Base-by-base conservation (phyloP, 2,329 filamentous ascomycete genomes). In the Beauveria australis region DNA sequence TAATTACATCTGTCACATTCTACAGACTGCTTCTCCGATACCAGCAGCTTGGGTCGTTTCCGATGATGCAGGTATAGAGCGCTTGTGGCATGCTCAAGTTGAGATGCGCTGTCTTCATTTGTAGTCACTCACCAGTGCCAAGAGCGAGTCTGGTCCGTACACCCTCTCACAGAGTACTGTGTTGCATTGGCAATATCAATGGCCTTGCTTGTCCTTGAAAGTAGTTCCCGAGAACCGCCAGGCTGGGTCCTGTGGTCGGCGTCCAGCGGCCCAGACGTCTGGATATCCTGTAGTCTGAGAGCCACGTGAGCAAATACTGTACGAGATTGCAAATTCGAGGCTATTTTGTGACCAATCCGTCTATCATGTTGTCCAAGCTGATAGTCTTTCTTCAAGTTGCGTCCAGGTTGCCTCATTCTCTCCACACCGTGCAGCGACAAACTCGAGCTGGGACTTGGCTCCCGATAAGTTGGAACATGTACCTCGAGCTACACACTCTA, bases 11-110 rank as follows among this genome's bases (percentile, higher is more conserved):
- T n/a, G 28, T 53, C 57, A 60, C 14, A 49, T 60, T 60, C 16
- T 53, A 60, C 57, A 53, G 14, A 37, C n/a, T 7, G 19, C 7
- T 19, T 26, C 18, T 33, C 26, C 37, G 40, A 40, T 44, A 19
- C 57, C 40, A 60, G 40, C 22, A 49, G 30, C 47, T 26, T 53
- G 49, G 33, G 28, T 47, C 28, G 46, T 47, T 28, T 41, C 49
- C 56, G 56, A 59, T 59, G n/a, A 28, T 59, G 56, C 40, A 51
- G 48, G 56, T 41, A 26, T 43, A 22, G 22, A n/a, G 37, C n/a
- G 56, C 28, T 30, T 47, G 56, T 52, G 47, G 24, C 40, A 53
- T 30, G 33, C 37, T 33, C 37, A 12, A 26, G 4, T 18, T 40
- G 26, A 59, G 56, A 59, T 59, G 40, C 56, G 56, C 24, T 53